Evolutionary conservation across 1,284 basidiomycete genomes (phyloP).

Genomic region (Leccinum olivaceoglutinosum): DNA sequence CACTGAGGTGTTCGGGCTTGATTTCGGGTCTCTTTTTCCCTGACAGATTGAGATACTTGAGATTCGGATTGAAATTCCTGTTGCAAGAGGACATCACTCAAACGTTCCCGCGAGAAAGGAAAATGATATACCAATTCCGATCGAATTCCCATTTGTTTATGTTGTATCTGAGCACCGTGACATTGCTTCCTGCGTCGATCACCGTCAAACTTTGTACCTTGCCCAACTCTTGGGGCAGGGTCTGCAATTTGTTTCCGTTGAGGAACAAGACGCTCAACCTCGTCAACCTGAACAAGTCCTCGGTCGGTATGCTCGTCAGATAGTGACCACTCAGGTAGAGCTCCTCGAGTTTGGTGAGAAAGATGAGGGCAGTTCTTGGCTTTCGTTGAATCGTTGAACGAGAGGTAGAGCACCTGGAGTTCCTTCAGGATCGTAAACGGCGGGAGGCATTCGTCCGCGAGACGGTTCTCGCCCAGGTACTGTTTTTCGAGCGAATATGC

Average conservation of each 20-base stretch:
- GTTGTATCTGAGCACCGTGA: slow-evolving; percentile 70
- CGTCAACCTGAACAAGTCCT: slow-evolving; percentile 72
- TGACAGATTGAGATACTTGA: too few relatives aligned
- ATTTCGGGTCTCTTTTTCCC: too few relatives aligned
- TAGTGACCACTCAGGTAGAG: slow-evolving; percentile 58
- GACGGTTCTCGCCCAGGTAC: slow-evolving; percentile 86
- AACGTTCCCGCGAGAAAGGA: too few relatives aligned
- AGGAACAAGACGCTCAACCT: slow-evolving; percentile 76
- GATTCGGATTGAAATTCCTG: too few relatives aligned
- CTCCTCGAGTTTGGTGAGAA: slow-evolving; percentile 71
- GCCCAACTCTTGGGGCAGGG: slow-evolving; percentile 86
- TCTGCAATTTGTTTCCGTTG: slow-evolving; percentile 93
- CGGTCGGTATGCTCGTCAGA: slow-evolving; percentile 84
- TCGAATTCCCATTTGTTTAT: slow-evolving; percentile 47
- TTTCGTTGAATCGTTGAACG: slow-evolving; percentile 75
- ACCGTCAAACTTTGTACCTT: slow-evolving; percentile 78
- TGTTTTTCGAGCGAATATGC: slow-evolving; percentile 71
- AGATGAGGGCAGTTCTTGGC: slow-evolving; percentile 80
- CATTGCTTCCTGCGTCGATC: slow-evolving; percentile 96
- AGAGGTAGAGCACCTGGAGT: slow-evolving; percentile 84
- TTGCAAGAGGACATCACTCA: too few relatives aligned
- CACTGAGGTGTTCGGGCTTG: too few relatives aligned
- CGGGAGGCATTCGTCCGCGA: slow-evolving; percentile 80
- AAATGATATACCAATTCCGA: too few relatives aligned
- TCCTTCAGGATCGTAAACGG: slow-evolving; percentile 72